Evolutionary conservation across 495 filamentous ascomycete genomes (phyloP), one percentile per base, ranked within the genome.

Genomic region (Penicillium maclennaniae): DNA sequence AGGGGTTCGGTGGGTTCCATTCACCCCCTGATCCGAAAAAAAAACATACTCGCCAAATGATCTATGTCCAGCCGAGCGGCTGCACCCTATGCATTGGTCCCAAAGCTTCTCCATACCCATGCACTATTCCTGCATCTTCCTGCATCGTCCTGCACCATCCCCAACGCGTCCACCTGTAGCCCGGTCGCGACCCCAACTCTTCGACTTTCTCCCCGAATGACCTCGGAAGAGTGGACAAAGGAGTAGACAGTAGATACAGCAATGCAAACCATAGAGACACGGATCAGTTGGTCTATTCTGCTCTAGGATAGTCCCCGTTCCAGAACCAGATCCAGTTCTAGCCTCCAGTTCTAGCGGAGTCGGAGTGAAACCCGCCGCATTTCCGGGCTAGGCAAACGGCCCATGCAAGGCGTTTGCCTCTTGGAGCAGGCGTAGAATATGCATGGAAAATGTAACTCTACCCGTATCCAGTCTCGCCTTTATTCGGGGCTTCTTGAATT

Each of bases 341-440:
- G 31, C 14, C 14, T 14, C 8, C 31, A 12, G 8, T 4, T 34
- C 9, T 12, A 12, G 31, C 10, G 28, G 12, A 31, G 7, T 31
- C 28, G 8, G 28, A 26, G 38, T 16, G 15, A 9, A 40, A 7
- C 28, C 38, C 37, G 31, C 38, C 44, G n/a, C 4, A 20, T 37
- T 25, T 47, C 40, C 25, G 27, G 28, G 26, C 37, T 48, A 39
- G 27, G 27, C 25, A 23, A 23, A 23, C 23, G 19, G 38, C 21
- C 31, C 12, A 49, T 34, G 31, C 31, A 34, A 10, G 23, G 23
- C 8, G 1, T 34, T 12, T 34, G 37, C 36, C 49, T 50, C 51
- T 54, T 67, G 63, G 65, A 72, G 63, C 65, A 55, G 66, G 54
- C 68, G 69, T 62, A 73, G 71, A 74, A 76, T 47, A 69, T 73